Base-by-base conservation (phyloP, 108 stramenopile species). In the Skeletonema potamos region DNA sequence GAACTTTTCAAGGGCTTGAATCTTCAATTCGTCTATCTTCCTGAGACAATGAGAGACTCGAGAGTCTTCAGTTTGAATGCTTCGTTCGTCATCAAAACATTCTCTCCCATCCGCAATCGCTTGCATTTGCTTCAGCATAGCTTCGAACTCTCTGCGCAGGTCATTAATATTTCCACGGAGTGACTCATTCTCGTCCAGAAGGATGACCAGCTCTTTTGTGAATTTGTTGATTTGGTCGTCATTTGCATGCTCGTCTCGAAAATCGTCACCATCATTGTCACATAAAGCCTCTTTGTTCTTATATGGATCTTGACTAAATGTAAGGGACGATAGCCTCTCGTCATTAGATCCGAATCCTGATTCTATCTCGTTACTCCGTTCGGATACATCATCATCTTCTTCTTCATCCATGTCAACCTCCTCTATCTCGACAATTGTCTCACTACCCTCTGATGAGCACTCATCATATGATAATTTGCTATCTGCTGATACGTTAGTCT, bases 11-110 rank as follows among this genome's bases (percentile, higher is more conserved):
- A 29, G 27, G 2, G 56, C 56, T 29, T 30, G 15, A 12, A 29
- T 12, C 56, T 57, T 57, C 27, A 57, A 27, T 29, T 57, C n/a
- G 56, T 57, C 56, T 27, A 57, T 57, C 56, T 29, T 27, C 20
- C 4, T 11, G 20, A 57, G 56, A 29, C 56, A 57, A 15, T 24
- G 56, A 15, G 56, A 57, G 13, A 57, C 56, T 29, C 56, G 20
- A 12, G 56, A 22, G 56, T 29, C 30, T 4, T 57, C 56, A 27
- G 20, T 57, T 27, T 27, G 27, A 29, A 57, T 10, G n/a, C 56
- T 57, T 15, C 3, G 9, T 3, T 27, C 56, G 20, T 57, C 56
- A 4, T 12, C 15, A 24, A 11, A 30, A 15, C 3, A 3, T 2
- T 15, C 3, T 27, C 3, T 29, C 27, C 22, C 56, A 15, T 24